Conservation (phyloP, 1,139 yeast genomes). For the Yamadazyma oceani region DNA sequence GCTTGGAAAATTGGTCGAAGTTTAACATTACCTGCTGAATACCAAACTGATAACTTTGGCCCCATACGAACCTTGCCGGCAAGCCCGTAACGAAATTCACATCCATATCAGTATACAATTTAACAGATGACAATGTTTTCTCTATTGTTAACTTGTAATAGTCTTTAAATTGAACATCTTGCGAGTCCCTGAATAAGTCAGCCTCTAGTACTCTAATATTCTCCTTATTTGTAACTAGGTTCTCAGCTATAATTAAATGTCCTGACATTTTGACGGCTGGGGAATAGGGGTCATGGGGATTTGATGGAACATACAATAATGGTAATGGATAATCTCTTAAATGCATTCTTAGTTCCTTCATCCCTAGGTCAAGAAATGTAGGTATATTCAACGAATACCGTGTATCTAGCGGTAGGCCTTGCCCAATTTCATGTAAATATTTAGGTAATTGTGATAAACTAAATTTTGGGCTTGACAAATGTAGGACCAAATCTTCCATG, state of each 20-base stretch:
- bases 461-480: conserved; percentile 56
- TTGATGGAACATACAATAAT: conserved; percentile 37
- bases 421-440: conserved; percentile 71
- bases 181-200: conserved; percentile 43
- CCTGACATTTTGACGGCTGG: conserved; percentile 38
- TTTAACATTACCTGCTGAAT: conserved; percentile 78
- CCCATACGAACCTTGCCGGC: conserved; percentile 81
- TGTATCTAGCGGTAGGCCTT: conserved; percentile 75
- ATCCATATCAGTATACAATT: conserved; percentile 62
- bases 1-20: conserved; percentile 81
- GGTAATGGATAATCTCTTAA: conserved; percentile 74
- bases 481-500: conserved; percentile 57
- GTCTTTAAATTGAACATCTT: conserved; percentile 37
- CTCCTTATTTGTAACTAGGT: conserved; percentile 35
- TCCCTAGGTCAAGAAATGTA: conserved; percentile 44
- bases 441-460: conserved; percentile 52
- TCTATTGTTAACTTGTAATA: conserved; percentile 65
- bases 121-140: conserved; percentile 76
- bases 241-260: conserved; percentile 50
- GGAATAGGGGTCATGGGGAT: conserved; percentile 10
- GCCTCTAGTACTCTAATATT: conserved; percentile 62
- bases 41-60: conserved; percentile 81
- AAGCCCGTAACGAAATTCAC: conserved; percentile 54
- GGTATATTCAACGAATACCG: conserved; percentile 72
- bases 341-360: conserved; percentile 55